Base-by-base conservation (phyloP, 2,329 filamentous ascomycete genomes). In the Exophiala phaeomuriformis region DNA sequence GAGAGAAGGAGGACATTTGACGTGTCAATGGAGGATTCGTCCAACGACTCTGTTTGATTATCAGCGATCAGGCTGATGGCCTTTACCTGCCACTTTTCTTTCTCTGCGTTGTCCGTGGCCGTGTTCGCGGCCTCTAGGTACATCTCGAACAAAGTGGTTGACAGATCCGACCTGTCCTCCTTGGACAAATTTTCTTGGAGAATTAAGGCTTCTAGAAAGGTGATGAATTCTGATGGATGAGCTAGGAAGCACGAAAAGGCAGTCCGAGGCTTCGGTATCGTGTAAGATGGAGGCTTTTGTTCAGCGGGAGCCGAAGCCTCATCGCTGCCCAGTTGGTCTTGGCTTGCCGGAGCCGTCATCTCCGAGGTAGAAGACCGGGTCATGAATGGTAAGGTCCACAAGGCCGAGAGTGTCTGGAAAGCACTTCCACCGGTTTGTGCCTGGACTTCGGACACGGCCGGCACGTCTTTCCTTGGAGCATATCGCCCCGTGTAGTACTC, bases 241-340 rank as follows among this genome's bases (percentile, higher is more conserved):
- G 96, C 91, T 55, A 98, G 90, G 65, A 98, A 98, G 0, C 88
- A 91, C 1, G 93, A 96, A 64, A 98, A 98, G 0, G 93, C 91
- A 1, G 85, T 90, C 56, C 91, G 78, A 3, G 93, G 91, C 53
- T 85, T 86, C 0, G 93, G 91, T 1, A 86, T 77, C 3, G 81
- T 82, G 69, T 98, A 98, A 59, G 81, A 77, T 76, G 75, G 48
- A 43, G 36, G 4, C 57, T 56, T 48, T 10, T 30, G 45, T 30
- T 64, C 64, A 12, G 68, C 63, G 10, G 52, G 52, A 3, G 63
- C 58, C 1, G 62, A 58, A 35, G 65, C 57, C 12, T 64, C 59
- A 49, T 69, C 68, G 7, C 62, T 57, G 4, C 49, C 54, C 65
- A 63, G 9, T 59, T 52, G 29, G 64, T 67, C 71, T 72, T 65